Evolutionary conservation across 257 asterid genomes (phyloP), one percentile per base, ranked within the genome.

Genomic region (Nicotiana benthamiana): DNA sequence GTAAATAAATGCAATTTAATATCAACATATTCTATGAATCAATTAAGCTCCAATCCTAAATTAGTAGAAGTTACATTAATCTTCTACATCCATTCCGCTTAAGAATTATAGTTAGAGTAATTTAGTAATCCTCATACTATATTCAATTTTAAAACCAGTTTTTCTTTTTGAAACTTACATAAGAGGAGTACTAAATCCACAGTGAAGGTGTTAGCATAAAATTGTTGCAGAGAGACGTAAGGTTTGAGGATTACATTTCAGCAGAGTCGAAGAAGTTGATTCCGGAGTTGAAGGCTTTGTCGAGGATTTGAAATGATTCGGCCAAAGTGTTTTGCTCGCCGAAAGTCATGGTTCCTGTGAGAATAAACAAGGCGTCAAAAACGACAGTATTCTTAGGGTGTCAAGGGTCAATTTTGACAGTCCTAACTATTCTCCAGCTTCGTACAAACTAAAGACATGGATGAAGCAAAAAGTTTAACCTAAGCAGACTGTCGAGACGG

Each of bases 241-340:
- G 36, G 60, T 3, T 36, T 24, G 81, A 28, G 6, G 27, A 7
- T 10, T 83, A 95, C 97, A 95, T 93, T 90, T 93, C 97, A 22
- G 97, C 98, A 3, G 97, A 91, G 66, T 92, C 97, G 79, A 93
- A 92, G 90, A 93, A 93, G 79, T 92, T 92, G 48, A 95, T 92
- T 83, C 99, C 97, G 57, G 94, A 81, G 60, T 85, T 80, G 83
- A 86, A 93, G 75, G 97, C 98, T 66, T 85, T 91, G 72, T 95
- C 99, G 43, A 95, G 95, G 48, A 93, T 89, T 81, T 87, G 88
- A 77, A 91, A 87, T 43, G 98, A 92, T 72, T 91, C 86, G 5
- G 89, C 34, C 80, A 89, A 48, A 4, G 94, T 84, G 88, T 88
- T 95, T 83, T 95, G 97, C 88, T 90, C 94, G 32, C 98, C 98